Conservation (phyloP, 352 stramenopile species). For the Blastocystis sp. region DNA sequence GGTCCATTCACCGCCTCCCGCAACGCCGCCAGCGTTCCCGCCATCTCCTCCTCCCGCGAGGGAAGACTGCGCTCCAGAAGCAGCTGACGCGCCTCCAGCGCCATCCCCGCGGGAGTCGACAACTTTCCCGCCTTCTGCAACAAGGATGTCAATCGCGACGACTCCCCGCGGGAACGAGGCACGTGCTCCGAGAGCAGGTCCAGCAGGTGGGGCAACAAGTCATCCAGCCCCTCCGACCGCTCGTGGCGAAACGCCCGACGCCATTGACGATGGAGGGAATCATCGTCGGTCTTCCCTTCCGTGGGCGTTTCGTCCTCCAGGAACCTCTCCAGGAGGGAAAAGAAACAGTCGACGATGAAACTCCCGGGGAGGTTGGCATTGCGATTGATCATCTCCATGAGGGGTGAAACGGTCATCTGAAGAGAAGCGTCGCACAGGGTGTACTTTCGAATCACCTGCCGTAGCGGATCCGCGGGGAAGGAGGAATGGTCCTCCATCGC, state of each 20-base stretch:
- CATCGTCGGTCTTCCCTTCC: not conserved
- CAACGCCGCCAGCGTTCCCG: slow-evolving; percentile 62
- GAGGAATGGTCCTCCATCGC: too few species aligned
- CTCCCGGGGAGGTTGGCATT: too few species aligned
- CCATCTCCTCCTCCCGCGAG: slow-evolving; percentile 76
- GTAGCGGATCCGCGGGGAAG: slow-evolving; percentile 69
- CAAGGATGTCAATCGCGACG: too few species aligned
- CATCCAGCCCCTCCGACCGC: slow-evolving; percentile 63
- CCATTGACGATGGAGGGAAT: not conserved
- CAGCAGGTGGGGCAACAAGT: slow-evolving; percentile 67
- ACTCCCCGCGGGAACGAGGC: slow-evolving; percentile 63
- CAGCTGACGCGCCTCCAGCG: slow-evolving; percentile 82
- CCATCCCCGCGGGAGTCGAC: slow-evolving; percentile 81
- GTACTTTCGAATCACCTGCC: slow-evolving; percentile 71
- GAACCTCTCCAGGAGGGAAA: slow-evolving; percentile 58
- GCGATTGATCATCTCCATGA: too few species aligned
- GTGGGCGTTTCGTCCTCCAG: slow-evolving; percentile 14
- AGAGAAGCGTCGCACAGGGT: too few species aligned
- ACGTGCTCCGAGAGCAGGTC: slow-evolving; percentile 74
- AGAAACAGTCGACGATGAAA: slow-evolving; percentile 13
- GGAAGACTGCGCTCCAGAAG: slow-evolving; percentile 90
- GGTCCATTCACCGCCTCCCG: not conserved
- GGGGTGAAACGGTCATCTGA: too few species aligned
- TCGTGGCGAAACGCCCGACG: slow-evolving; percentile 10
- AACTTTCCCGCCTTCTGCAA: too few species aligned